Percentiles rank a stretch among this genome's conserved stretches.
These are phyloP conservation scores for Stachybotrys echinatus DNA, from an alignment of 2,329 filamentous ascomycete genomes.

Conservation along the genomic window DNA sequence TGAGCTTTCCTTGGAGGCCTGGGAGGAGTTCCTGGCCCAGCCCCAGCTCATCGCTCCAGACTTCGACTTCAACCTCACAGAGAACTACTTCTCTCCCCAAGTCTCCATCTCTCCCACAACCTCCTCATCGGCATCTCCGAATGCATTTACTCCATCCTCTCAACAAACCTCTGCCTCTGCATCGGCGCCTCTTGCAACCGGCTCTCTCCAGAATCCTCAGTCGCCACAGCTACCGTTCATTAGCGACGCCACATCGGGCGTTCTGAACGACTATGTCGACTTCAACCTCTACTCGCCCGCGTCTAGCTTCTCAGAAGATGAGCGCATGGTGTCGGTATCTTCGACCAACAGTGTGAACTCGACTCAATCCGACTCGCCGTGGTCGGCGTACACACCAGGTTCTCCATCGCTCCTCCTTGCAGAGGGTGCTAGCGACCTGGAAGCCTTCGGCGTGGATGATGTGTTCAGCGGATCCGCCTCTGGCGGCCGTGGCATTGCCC, in stretches of 20 bases:
- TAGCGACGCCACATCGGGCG: conserved; percentile 5
- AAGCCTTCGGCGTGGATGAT: not conserved
- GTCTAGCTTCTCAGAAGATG: conserved; percentile 43
- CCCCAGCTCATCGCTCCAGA: conserved; percentile 26
- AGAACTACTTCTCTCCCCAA: conserved; percentile 35
- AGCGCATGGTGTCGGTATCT: conserved; percentile 28
- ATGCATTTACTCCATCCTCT: not conserved
- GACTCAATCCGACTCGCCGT: conserved; percentile 2
- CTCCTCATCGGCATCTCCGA: conserved; percentile 7
- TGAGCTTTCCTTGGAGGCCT: conserved; percentile 21
- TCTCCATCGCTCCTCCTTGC: too few species aligned
- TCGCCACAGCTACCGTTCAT: conserved; percentile 13
- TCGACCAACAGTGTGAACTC: conserved; percentile 4
- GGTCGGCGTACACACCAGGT: not conserved
- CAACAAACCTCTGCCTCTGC: not conserved
- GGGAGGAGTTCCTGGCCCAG: conserved; percentile 43
- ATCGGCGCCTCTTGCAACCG: not conserved
- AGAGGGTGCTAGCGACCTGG: not conserved
- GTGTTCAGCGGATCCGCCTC: not conserved
- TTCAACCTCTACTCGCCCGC: conserved; percentile 51
- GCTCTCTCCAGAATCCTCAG: conserved; percentile 5
- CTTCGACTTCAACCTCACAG: conserved; percentile 42
- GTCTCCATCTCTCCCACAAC: conserved; percentile 18
- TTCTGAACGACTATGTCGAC: conserved; percentile 40
- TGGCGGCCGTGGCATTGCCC: not conserved